Base-by-base conservation (phyloP, 164 flowering plant genomes). In the Stephania yunnanensis region DNA sequence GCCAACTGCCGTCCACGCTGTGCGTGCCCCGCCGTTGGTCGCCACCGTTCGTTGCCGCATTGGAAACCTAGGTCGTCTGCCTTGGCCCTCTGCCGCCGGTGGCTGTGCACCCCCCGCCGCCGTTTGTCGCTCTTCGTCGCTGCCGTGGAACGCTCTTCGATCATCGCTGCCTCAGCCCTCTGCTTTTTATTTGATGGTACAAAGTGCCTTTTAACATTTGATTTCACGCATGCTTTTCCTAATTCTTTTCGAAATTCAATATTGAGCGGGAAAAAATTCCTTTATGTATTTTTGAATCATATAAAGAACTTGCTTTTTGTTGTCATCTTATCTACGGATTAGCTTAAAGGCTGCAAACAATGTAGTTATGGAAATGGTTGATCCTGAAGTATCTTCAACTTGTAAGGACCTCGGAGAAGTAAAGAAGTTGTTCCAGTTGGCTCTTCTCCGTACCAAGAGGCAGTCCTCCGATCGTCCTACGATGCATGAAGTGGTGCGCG, bases 401-500 rank as follows among this genome's bases (percentile, higher is more conserved):
- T 96, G 99, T 80, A 87, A 88, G 74, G 98, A 96, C 76, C 91
- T 94, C 2, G 93, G 89, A 45, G 92, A 82, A 0, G 92, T 94
- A 1, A 96, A 91, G 85, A 96, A 91, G 77, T 85, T 91, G 3
- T 92, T 94, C 75, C 98, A 92, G 83, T 91, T 94, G 4, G 99
- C 97, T 9, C 91, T 96, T 17, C 85, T 96, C 10, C 94, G 98
- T 90, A 86, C 92, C 65, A 96, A 92, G 81, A 83, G 83, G 70
- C 99, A 92, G 79, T 91, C 97, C 10, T 75, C 87, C 0, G 97
- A 96, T 8, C 76, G 98, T 25, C 99, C 99, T 0, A 94, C 97
- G 1, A 96, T 96, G 97, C 98, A 96, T 58, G 98, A 96, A 78
- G 98, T 94, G 7, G 84, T 90, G 0, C 92, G 97, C 0, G 98